Evolutionary conservation across 352 stramenopile genomes (phyloP).

Genomic region (Sclerospora graminicola): DNA sequence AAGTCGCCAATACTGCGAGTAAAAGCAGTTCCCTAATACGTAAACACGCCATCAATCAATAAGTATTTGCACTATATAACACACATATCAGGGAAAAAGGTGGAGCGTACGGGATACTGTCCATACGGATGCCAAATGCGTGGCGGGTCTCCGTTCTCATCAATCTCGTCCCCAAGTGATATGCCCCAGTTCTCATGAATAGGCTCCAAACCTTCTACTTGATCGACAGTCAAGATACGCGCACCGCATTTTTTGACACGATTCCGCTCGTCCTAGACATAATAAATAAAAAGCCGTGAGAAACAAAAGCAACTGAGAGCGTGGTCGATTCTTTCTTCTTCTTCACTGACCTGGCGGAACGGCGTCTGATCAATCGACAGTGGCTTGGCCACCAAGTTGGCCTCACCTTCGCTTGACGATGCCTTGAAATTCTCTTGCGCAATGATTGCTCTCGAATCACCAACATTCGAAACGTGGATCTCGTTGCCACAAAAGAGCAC

Average conservation of each 20-base stretch:
- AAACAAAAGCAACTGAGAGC: neutral
- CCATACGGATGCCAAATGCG: constrained; percentile 87
- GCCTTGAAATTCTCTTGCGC: constrained; percentile 73
- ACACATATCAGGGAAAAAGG: neutral
- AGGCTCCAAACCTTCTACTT: constrained; percentile 89
- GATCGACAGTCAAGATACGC: constrained; percentile 92
- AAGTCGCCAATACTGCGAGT: constrained; percentile 96
- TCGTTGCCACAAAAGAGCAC: constrained; percentile 88
- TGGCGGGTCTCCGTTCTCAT: constrained; percentile 86
- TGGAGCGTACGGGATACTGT: constrained; percentile 57
- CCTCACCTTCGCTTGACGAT: constrained; percentile 44
- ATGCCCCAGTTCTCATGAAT: constrained; percentile 89
- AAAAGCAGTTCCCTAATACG: constrained; percentile 91
- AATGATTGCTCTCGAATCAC: constrained; percentile 93
- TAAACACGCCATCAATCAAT: neutral
- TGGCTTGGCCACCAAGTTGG: constrained; percentile 74
- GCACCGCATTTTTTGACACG: constrained; percentile 89
- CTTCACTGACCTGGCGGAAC: constrained; percentile 74
- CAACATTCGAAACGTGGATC: constrained; percentile 92
- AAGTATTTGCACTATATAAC: neutral
- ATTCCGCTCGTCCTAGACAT: constrained; percentile 82
- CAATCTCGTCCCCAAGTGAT: constrained; percentile 86
- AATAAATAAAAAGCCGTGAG: neutral
- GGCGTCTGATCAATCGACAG: constrained; percentile 93
- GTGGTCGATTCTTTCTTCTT: neutral